Evolutionary conservation across 768 basidiomycete genomes (phyloP), one percentile per base, ranked within the genome.

Genomic region (Mycena rebaudengoi): DNA sequence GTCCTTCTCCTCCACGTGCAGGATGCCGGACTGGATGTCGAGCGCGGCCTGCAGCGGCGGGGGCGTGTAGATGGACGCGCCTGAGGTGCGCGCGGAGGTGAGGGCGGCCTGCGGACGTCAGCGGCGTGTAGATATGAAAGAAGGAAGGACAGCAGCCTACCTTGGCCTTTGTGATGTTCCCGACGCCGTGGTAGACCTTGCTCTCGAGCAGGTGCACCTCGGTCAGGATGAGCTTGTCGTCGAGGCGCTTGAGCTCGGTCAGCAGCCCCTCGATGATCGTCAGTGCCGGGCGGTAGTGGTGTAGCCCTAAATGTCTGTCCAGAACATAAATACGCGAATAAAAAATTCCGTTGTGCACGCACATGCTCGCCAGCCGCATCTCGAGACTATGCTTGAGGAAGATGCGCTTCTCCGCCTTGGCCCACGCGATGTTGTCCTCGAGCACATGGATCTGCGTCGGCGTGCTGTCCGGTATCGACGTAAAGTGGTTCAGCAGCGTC

Each of bases 221-320:
- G 4, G 96, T 98, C 29, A 99, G 84, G 64, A 99, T 93, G 87
- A 97, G 91, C 83, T 99, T 99, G 80, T 99, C 98, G 75, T 99
- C 97, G 26, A 99, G 81, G 25, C 90, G 87, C 77, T 93, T 95
- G 20, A 99, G 86, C 76, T 99, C 98, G 2, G 90, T 90, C 32
- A 99, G 83, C n/a, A 99, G 86, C 0, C 83, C 82, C 63, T 96
- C 95, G 65, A 98, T 96, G 50, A 95, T 85, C 0, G 85, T 71
- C 14, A 98, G 83, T 0, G 97, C 95, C 0, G 88, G 84, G 69
- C 91, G 89, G 82, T 88, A 93, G 69, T 92, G 87, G 25, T 85
- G 81, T 0, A 88, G 82, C 62, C 95, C 94, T 25, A 98, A 83
- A 71, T 92, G 88, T 5, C 90, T 91, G 66, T 58, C 37, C 57